These are phyloP conservation scores for Syzygium malaccense DNA, from an alignment of 441 rosid genomes.

Conservation along the genomic window DNA sequence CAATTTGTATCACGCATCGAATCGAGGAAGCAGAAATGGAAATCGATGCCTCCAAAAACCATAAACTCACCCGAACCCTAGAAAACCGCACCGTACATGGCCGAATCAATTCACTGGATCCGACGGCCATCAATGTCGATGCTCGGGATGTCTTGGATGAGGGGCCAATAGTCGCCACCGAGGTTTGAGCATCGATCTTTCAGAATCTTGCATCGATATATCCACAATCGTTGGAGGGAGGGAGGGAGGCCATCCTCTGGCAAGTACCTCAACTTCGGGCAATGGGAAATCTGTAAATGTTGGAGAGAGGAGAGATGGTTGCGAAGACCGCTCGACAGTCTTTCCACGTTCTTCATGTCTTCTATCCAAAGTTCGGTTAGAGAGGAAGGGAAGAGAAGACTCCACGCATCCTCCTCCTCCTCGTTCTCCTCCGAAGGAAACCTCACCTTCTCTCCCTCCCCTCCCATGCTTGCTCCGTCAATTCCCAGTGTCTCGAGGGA, in stretches of 20 bases:
- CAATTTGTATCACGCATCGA: neutral
- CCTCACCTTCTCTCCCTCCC: neutral
- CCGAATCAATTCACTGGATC: neutral
- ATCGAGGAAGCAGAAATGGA: neutral
- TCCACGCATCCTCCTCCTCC: neutral
- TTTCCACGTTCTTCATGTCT: neutral
- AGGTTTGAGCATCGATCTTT: neutral
- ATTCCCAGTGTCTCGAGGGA: rapidly evolving
- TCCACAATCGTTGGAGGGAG: neutral
- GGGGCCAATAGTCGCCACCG: neutral
- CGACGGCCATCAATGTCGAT: rapidly evolving
- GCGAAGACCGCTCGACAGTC: neutral
- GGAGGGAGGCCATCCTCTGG: neutral
- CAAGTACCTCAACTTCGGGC: neutral
- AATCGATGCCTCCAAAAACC: neutral
- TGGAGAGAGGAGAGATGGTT: neutral
- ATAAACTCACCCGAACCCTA: neutral
- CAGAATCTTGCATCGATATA: neutral
- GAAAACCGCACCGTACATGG: neutral
- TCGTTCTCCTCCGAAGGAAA: neutral
- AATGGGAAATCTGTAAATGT: rapidly evolving
- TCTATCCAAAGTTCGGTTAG: rapidly evolving
- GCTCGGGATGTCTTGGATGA: neutral
- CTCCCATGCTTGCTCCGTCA: neutral
- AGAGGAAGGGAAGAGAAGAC: neutral